Evolutionary conservation across 495 filamentous ascomycete species (phyloP).

Genomic region (Xylaria palmicola): DNA sequence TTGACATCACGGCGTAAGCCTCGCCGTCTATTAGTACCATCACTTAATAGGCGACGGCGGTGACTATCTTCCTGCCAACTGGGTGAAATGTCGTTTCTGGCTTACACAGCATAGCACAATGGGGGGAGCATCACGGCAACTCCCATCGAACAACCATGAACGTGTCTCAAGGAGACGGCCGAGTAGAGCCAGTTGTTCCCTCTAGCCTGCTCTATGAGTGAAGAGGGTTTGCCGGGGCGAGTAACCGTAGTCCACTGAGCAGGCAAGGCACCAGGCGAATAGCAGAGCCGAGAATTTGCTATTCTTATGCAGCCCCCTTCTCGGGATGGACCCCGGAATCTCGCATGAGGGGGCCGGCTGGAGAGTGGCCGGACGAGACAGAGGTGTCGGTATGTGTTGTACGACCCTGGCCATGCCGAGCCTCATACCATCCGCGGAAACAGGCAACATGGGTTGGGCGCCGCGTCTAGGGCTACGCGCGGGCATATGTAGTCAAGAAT

Average conservation of each 20-base stretch:
- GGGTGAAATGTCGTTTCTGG: no score
- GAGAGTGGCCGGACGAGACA: background rate
- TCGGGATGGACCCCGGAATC: background rate
- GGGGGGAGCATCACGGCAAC: no score
- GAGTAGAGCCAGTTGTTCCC: background rate
- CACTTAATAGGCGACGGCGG: background rate
- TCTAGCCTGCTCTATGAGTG: no score
- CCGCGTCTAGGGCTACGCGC: no score
- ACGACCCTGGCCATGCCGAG: background rate
- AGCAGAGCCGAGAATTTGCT: background rate
- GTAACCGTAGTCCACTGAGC: no score
- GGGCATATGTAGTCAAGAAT: no score
- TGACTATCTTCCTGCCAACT: background rate
- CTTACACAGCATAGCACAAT: background rate
- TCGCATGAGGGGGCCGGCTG: background rate
- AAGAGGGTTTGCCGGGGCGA: background rate
- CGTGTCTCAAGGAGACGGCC: no score
- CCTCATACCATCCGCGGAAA: background rate
- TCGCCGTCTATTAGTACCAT: background rate
- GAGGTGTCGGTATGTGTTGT: background rate
- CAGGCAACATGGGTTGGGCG: no score
- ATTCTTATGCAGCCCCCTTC: background rate
- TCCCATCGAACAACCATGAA: no score
- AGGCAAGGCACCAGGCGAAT: background rate
- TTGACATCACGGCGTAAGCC: background rate